phyloP scores from a whole-genome alignment of 148 eudicot genomes.

The Spergularia bocconei region DNA sequence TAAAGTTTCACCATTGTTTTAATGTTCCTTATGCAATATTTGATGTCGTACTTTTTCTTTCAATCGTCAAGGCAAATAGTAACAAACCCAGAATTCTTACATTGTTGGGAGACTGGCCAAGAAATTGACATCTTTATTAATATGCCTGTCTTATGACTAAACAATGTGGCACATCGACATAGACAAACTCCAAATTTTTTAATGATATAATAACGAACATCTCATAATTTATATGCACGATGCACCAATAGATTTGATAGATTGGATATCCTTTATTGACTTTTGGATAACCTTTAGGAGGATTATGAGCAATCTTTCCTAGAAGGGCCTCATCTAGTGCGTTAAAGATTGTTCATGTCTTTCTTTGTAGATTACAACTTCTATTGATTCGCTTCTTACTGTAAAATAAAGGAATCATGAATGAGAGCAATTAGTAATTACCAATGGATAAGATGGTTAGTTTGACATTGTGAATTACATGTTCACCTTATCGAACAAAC shows the following conservation, averaged over 20 bases:
- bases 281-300: neutral
- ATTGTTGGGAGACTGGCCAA: constrained; percentile 5
- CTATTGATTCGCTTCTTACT: neutral
- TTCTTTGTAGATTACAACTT: neutral
- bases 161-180: neutral
- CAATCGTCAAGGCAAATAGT: neutral
- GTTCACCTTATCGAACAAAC: neutral
- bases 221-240: neutral
- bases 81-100: neutral
- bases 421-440: too few species aligned
- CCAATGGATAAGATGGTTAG: too few species aligned
- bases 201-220: neutral
- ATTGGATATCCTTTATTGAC: neutral
- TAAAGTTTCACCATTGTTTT: too few species aligned
- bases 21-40: neutral
- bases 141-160: neutral
- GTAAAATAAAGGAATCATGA: neutral
- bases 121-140: neutral
- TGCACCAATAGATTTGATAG: neutral
- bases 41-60: neutral
- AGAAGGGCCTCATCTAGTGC: neutral
- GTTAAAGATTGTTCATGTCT: neutral
- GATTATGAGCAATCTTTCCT: neutral
- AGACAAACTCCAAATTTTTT: neutral
- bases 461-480: too few species aligned